phyloP scores from a whole-genome alignment of 352 stramenopile genomes.

The Phytophthora gonapodyides region DNA sequence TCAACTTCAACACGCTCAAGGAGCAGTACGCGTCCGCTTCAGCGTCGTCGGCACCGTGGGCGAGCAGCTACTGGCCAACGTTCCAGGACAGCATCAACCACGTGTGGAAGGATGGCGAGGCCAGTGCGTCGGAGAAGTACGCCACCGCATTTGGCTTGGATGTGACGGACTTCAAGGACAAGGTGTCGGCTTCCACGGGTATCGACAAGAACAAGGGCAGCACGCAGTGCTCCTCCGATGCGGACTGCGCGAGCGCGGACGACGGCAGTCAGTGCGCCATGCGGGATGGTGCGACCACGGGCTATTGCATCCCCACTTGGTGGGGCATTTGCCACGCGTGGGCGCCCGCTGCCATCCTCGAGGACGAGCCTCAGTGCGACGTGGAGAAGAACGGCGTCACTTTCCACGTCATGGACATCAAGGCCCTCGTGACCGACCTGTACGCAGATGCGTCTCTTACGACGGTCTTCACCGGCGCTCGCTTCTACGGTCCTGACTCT shows the following conservation, averaged over 20 bases:
- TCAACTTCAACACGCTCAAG: constrained; percentile 31
- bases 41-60: constrained; percentile 34
- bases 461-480: constrained; percentile 41
- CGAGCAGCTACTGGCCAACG: constrained; percentile 58
- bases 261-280: constrained; percentile 35
- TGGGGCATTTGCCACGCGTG: constrained; percentile 51
- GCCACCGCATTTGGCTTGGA: constrained; percentile 40
- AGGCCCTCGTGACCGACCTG: constrained; percentile 40
- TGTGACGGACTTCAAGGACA: constrained; percentile 36
- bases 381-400: constrained; percentile 42
- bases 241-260: constrained; percentile 25
- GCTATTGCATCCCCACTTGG: constrained; percentile 49
- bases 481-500: constrained; percentile 29
- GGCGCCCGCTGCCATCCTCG: constrained; percentile 35
- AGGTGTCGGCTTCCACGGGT: constrained; percentile 35
- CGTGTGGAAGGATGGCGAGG: constrained; percentile 31
- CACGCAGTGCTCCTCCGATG: constrained; percentile 19
- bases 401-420: constrained; percentile 47
- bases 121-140: constrained; percentile 46
- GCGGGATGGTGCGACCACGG: constrained; percentile 25
- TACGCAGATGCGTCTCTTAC: constrained; percentile 31
- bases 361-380: constrained; percentile 39
- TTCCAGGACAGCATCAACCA: constrained; percentile 65
- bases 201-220: constrained; percentile 26
- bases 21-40: constrained; percentile 22